These are phyloP conservation scores for Mucor irregularis DNA, from an alignment of 371 early-diverging fungal species.

Conservation along the genomic window DNA sequence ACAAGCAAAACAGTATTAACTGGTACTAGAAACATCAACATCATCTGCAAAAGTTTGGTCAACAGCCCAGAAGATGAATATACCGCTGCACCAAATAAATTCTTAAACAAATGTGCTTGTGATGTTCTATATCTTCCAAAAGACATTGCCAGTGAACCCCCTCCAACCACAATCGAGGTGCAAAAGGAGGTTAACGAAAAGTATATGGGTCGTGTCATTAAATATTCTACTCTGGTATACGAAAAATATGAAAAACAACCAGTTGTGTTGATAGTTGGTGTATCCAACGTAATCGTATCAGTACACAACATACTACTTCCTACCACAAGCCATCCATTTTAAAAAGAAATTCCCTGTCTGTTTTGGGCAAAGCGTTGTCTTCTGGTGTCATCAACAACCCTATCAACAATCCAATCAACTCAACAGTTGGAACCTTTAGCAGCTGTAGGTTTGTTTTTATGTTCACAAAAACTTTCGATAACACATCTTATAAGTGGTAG, in stretches of 20 bases:
- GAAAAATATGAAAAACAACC: conserved; percentile 9
- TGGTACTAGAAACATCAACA: no score
- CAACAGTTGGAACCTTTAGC: conserved; percentile 1
- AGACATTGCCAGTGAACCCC: conserved; percentile 1
- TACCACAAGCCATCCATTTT: conserved; percentile 3
- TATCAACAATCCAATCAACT: conserved; percentile 2
- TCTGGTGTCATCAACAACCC: conserved; percentile 5
- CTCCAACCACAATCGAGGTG: conserved; percentile 5
- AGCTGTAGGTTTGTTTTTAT: not conserved
- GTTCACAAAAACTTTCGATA: conserved; percentile 7
- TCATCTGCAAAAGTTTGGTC: no score
- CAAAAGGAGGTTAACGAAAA: conserved; percentile 10
- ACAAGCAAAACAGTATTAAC: no score
- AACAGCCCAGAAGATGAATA: conserved; percentile 7
- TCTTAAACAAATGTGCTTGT: conserved; percentile 6
- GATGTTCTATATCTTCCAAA: conserved; percentile 6
- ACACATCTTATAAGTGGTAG: conserved; percentile 2
- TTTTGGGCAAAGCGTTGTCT: conserved; percentile 13
- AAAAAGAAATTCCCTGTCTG: conserved; percentile 9
- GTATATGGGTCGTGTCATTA: conserved; percentile 1
- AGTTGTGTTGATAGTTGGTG: conserved; percentile 9
- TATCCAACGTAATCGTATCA: conserved; percentile 5
- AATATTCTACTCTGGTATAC: conserved; percentile 5
- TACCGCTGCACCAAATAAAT: conserved; percentile 6
- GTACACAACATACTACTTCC: conserved; percentile 9